Evolutionary conservation across 768 basidiomycete genomes (phyloP), one percentile per base, ranked within the genome.

Genomic region (Termitomyces sp.): DNA sequence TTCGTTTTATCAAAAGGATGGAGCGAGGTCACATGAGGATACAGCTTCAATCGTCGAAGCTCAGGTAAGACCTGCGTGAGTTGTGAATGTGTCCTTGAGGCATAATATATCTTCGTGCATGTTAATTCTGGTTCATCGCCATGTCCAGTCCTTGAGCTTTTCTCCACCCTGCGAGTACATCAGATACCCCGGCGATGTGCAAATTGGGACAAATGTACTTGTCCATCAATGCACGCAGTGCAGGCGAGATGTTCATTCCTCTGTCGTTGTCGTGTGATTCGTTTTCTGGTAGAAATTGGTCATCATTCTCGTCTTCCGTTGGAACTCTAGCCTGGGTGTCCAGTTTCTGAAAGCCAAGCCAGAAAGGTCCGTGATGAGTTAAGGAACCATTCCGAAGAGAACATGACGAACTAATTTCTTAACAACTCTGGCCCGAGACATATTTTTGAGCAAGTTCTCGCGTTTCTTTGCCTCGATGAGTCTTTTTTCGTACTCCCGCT

Each of bases 81-180:
- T 67, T 99, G 96, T 1, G 95, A 95, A 72, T 99, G 96, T 0
- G 96, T 99, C 35, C 96, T 81, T 0, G 97, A 98, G 0, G 95
- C 91, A 68, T 95, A 97, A 71, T 86, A 97, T 61, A 98, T 88
- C 78, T 93, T 91, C 40, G 84, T 88, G 67, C 88, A 90, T 4
- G 80, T 79, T 16, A 80, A 79, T 58, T 86, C 86, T 48, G 75
- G 75, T 56, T 72, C 68, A 26, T 71, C 66, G 50, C 28, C 59
- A 47, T 36, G 61, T 16, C 58, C 64, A 18, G 44, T 58, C 50
- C 62, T 68, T 51, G 72, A 67, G 32, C 63, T 61, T 63, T 72
- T 74, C 57, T 78, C 75, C 16, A 75, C 67, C 61, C 72, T 76
- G 49, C 38, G 2, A 36, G 55, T 2, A 49, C 47, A 55, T 68